Evolutionary conservation across 2,329 filamentous ascomycete species (phyloP).

Genomic region (Teratosphaeria epicoccoides): DNA sequence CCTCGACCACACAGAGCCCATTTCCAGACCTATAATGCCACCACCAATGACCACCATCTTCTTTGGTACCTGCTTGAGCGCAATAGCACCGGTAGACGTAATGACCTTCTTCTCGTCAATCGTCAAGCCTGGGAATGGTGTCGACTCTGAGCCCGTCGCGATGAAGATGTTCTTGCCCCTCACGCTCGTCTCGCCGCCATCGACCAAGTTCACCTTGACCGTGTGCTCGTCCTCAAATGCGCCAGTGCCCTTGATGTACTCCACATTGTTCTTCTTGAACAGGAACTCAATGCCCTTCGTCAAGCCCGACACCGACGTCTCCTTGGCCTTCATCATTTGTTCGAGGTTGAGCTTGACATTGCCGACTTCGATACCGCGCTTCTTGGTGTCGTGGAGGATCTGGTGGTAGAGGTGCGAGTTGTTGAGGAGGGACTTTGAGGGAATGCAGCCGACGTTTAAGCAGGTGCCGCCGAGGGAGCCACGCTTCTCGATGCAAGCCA

Average conservation of each 20-base stretch:
- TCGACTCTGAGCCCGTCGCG: constrained; percentile 88
- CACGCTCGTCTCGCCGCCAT: constrained; percentile 81
- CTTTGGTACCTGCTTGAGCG: constrained; percentile 82
- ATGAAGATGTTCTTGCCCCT: constrained; percentile 96
- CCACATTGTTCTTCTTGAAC: constrained; percentile 98
- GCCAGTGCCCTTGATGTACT: constrained; percentile 91
- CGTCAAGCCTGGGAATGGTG: constrained; percentile 88
- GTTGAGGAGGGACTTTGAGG: constrained; percentile 98
- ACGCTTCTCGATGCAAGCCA: constrained; percentile 96
- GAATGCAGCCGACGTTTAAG: constrained; percentile 98
- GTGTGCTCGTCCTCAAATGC: constrained; percentile 56
- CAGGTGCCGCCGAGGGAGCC: constrained; percentile 91
- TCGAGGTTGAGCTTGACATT: constrained; percentile 92
- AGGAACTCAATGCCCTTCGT: constrained; percentile 98
- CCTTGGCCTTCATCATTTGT: constrained; percentile 98
- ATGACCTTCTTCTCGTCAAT: constrained; percentile 97
- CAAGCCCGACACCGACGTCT: constrained; percentile 73
- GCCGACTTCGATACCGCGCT: constrained; percentile 92
- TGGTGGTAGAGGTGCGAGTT: constrained; percentile 98
- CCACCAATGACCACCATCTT: constrained; percentile 96
- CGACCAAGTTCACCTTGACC: constrained; percentile 57
- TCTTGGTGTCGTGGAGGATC: constrained; percentile 92
- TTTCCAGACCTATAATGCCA: constrained; percentile 97
- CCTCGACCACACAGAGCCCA: constrained; percentile 94
- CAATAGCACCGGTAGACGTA: constrained; percentile 88